These are phyloP conservation scores for Colletotrichum aenigma DNA, from an alignment of 2,329 filamentous ascomycete genomes.

Conservation along the genomic window DNA sequence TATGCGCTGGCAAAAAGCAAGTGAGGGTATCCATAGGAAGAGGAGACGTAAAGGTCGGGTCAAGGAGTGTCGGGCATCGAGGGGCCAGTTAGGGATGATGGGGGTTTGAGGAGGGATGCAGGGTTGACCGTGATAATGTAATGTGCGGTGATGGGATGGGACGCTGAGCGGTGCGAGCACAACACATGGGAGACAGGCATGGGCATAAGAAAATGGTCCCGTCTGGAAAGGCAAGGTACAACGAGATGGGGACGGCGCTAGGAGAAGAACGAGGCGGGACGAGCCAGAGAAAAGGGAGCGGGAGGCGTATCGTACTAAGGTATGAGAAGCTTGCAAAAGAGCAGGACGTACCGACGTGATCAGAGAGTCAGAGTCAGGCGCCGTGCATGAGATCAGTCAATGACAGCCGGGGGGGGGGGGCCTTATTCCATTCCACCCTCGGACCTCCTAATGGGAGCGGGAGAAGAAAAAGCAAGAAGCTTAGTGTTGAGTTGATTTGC, in stretches of 20 bases:
- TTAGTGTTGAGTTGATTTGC: not conserved
- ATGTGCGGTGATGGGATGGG: slow-evolving; percentile 13
- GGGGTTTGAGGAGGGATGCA: slow-evolving; percentile 19
- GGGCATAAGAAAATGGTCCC: slow-evolving; percentile 17
- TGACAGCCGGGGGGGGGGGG: slow-evolving; percentile 15
- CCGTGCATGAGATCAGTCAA: slow-evolving; percentile 19
- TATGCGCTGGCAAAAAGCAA: slow-evolving; percentile 24
- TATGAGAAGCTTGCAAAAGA: not conserved
- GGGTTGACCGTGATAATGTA: slow-evolving; percentile 16
- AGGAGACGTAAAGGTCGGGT: slow-evolving; percentile 10
- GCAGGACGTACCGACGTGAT: slow-evolving; percentile 16
- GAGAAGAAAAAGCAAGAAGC: slow-evolving; percentile 13
- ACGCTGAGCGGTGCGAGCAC: slow-evolving; percentile 19
- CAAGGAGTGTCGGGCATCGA: slow-evolving; percentile 19
- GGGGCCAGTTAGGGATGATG: slow-evolving; percentile 14
- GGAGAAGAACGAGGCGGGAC: not conserved
- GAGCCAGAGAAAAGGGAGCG: not conserved
- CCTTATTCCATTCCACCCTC: slow-evolving; percentile 20
- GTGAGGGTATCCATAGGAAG: slow-evolving; percentile 24
- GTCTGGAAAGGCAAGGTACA: not conserved
- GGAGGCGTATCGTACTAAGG: not conserved
- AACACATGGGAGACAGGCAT: slow-evolving; percentile 18
- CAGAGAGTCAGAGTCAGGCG: slow-evolving; percentile 13
- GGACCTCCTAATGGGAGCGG: slow-evolving; percentile 9
- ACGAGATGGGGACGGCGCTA: not conserved